Base-by-base conservation (phyloP, 2,329 filamentous ascomycete genomes). In the Fusarium redolens region DNA sequence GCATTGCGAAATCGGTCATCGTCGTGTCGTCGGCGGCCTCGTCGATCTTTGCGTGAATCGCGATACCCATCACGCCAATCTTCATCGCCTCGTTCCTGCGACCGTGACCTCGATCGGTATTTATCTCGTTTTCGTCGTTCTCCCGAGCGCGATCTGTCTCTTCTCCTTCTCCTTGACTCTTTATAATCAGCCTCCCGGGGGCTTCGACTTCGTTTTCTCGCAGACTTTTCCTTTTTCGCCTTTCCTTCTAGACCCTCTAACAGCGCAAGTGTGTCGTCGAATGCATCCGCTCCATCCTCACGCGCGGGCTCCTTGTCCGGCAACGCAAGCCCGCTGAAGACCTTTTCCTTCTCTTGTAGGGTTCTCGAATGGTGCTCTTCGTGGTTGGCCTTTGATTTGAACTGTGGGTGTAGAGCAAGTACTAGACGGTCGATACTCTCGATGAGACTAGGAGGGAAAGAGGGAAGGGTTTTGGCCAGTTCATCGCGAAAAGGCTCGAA, bases 391-490 rank as follows among this genome's bases (percentile, higher is more conserved):
- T 37, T 37, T 9, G 20, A 85, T 82, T 95, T 97, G 83, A 96
- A 92, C 76, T 93, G 93, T 2, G 97, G 96, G 77, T 99, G 96
- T 89, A 99, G 92, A 6, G 94, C 94, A 72, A 92, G 85, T 35
- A 98, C 92, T 40, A 98, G 84, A 12, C 96, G 93, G 80, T 98
- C 95, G 77, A 99, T 90, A 80, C 94, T 98, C 80, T 97, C 94
- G 62, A 97, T 88, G 76, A 99, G 85, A 83, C 93, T 97, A 61
- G 90, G 88, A 0, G 95, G 94, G 73, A 98, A 97, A 31, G 89
- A 95, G 71, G 92, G 93, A 61, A 93, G 65, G 11, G 64, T 45
- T 18, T 40, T 67, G 15, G 59, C 93, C 82, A 97, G 91, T 35
- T 90, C 90, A 74, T 86, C 85, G 84, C 93, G 93, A 85, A 98